Base-by-base conservation (phyloP, 371 early-diverging fungal genomes). In the Actinomucor elegans region DNA sequence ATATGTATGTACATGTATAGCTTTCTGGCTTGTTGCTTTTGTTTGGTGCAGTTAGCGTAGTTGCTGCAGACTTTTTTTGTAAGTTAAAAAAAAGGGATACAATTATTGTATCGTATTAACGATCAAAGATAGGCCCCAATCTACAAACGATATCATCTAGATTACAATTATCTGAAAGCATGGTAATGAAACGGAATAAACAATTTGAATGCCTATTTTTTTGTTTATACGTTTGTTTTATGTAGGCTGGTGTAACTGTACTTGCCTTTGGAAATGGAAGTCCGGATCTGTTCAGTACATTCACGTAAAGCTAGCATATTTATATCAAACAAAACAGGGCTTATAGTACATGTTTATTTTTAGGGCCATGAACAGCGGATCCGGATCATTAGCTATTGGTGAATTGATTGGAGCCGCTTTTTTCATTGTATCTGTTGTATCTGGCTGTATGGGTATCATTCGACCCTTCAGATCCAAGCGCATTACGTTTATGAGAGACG, bases 211-310 rank as follows among this genome's bases (percentile, higher is more conserved):
- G 37, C 17, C 37, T 10, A 17, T 17, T 48, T 53, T 28, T 26
- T 34, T 36, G 18, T 33, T 42, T 37, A 52, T 61, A n/a, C n/a
- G n/a, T 17, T 5, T 37, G 37, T 37, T 37, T 36, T 37, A 18
- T 37, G 37, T 58, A 85, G 79, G 93, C 93, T 2, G 93, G 93
- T n/a, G 93, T 93, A 11, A 92, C 93, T 1, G 75, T 93, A 55
- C 73, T 93, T 35, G 93, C 93, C 1, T 81, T 93, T 50, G 93
- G 93, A 21, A 93, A 93, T 61, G 93, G 89, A 17, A 87, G 89
- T 11, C 88, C 93, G 5, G 93, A 93, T 58, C 59, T 93, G 31
- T 89, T 92, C 55, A 81, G 87, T 35, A 92, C 90, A 0, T 87
- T 89, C 50, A 70, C 69, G 73, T 71, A 66, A 36, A 29, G 20